Evolutionary conservation across 2,329 filamentous ascomycete species (phyloP).

Genomic region (Pestalotiopsis sp.): DNA sequence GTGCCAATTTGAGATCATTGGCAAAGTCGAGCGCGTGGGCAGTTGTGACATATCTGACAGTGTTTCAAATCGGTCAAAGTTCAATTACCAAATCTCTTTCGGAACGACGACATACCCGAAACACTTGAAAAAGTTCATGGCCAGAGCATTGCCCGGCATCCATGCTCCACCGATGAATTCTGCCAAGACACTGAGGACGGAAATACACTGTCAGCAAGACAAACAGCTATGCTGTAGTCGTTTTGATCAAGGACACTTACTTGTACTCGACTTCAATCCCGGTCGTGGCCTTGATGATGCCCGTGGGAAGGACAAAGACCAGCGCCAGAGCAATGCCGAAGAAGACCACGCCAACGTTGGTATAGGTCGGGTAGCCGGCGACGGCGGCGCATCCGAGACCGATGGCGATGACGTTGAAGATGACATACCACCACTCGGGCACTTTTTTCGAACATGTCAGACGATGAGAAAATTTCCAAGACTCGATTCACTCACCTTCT

Average conservation of each 20-base stretch:
- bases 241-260: constrained; percentile 73
- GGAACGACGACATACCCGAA: constrained; percentile 26
- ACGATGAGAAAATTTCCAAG: not conserved
- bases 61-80: not conserved
- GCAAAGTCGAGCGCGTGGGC: constrained; percentile 53
- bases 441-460: not conserved
- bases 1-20: constrained; percentile 35
- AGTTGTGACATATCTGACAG: constrained; percentile 25
- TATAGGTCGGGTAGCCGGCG: not conserved
- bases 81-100: not conserved
- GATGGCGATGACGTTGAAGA: not conserved
- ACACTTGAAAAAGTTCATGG: constrained; percentile 58
- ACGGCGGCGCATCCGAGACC: not conserved
- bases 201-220: not conserved
- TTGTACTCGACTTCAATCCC: constrained; percentile 61
- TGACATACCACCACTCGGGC: constrained; percentile 8
- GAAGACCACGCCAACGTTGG: not conserved
- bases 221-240: no score
- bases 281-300: constrained; percentile 1
- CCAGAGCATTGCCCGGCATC: constrained; percentile 51
- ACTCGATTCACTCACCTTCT: not conserved
- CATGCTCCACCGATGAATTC: constrained; percentile 56
- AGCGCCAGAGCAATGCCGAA: not conserved
- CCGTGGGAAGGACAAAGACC: constrained; percentile 6
- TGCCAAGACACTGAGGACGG: constrained; percentile 49